These are phyloP conservation scores for Leccinum broughii DNA, from an alignment of 768 basidiomycete species.

Conservation along the genomic window DNA sequence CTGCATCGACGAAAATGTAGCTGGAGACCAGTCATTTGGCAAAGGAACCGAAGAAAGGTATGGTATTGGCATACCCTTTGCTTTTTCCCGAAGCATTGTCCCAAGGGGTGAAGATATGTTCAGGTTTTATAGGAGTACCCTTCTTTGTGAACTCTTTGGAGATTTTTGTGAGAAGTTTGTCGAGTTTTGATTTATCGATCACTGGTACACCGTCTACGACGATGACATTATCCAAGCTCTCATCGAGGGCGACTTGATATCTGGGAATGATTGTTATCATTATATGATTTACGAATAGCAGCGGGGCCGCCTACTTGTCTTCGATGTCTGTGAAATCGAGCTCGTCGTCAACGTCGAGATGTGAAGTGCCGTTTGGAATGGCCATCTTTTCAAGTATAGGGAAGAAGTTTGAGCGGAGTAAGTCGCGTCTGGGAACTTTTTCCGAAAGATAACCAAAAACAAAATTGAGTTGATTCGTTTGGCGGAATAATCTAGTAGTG, in stretches of 20 bases:
- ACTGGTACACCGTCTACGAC: conserved; percentile 92
- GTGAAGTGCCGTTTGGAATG: conserved; percentile 35
- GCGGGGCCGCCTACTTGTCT: conserved; percentile 56
- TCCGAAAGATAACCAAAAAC: not conserved
- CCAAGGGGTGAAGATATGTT: conserved; percentile 88
- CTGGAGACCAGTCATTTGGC: conserved; percentile 39
- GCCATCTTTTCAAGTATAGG: conserved; percentile 43
- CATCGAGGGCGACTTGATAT: conserved; percentile 82
- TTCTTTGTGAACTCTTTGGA: conserved; percentile 82
- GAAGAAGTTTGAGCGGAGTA: not conserved
- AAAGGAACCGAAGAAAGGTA: conserved; percentile 3
- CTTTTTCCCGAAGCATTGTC: conserved; percentile 78
- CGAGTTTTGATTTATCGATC: conserved; percentile 83
- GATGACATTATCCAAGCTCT: conserved; percentile 87
- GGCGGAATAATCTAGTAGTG: not conserved
- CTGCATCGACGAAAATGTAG: conserved; percentile 81
- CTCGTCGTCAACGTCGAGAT: conserved; percentile 50
- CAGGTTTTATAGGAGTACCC: conserved; percentile 72
- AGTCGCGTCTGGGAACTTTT: not conserved
- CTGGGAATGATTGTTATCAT: conserved; percentile 41
- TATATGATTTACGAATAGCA: not conserved
- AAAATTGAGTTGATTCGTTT: not conserved
- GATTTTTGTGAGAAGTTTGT: conserved; percentile 78
- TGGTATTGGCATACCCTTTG: conserved; percentile 70
- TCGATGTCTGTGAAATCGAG: conserved; percentile 92